phyloP scores from a whole-genome alignment of 2,329 filamentous ascomycete species.

The Fusarium ramigenum region DNA sequence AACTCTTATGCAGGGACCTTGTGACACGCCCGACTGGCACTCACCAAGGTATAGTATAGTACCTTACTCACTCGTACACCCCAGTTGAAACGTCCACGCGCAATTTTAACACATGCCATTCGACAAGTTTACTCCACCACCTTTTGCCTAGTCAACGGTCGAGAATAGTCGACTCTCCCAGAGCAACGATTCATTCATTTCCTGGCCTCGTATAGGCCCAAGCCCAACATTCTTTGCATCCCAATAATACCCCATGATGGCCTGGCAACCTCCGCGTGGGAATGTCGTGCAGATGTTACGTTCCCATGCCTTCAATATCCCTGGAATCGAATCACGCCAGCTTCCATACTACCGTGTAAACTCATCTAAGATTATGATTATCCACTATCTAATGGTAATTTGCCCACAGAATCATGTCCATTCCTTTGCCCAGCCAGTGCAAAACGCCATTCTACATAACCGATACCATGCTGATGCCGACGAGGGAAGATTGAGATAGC shows the following conservation, averaged over 20 bases:
- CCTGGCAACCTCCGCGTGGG: constrained; percentile 1
- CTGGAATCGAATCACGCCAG: background rate
- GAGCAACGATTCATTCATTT: background rate
- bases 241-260: background rate
- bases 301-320: background rate
- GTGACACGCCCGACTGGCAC: constrained; percentile 17
- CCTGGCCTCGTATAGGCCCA: background rate
- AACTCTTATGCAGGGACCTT: constrained; percentile 16
- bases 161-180: constrained; percentile 3
- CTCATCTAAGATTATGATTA: constrained; percentile 35
- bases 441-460: constrained; percentile 15
- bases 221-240: constrained; percentile 1
- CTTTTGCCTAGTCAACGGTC: background rate
- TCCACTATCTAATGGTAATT: constrained; percentile 20
- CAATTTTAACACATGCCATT: constrained; percentile 33
- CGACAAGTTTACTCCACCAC: background rate
- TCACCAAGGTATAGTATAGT: background rate
- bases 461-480: constrained; percentile 8
- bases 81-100: constrained; percentile 10
- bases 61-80: background rate
- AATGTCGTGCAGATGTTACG: constrained; percentile 17
- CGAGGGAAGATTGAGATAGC: constrained; percentile 1
- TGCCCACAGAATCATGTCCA: constrained; percentile 15
- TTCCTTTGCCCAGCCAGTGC: constrained; percentile 16
- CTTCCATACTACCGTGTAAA: background rate